phyloP scores from a whole-genome alignment of 2,329 filamentous ascomycete species.

The Parafenestella ontariensis region DNA sequence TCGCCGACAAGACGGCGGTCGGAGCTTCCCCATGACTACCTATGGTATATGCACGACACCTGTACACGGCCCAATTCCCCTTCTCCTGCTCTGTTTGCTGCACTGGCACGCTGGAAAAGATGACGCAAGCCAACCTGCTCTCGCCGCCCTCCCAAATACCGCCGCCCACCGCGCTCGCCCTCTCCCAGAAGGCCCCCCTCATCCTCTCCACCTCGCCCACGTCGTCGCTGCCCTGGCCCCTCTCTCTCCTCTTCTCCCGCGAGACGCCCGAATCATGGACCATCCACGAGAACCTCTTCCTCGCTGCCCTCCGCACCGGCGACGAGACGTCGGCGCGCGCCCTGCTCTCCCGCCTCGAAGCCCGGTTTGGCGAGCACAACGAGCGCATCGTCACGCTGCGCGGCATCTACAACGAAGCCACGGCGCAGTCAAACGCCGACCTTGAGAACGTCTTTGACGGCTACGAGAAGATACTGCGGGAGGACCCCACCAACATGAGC shows the following conservation, averaged over 20 bases:
- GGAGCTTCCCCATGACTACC: too few species aligned
- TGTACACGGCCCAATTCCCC: background rate
- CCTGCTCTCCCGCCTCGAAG: constrained; percentile 76
- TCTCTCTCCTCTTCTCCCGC: constrained; percentile 58
- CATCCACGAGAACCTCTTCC: constrained; percentile 83
- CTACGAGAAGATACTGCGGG: constrained; percentile 77
- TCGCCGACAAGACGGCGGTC: constrained; percentile 7
- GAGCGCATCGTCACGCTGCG: constrained; percentile 84
- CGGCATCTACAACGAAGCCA: constrained; percentile 85
- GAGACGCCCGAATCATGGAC: constrained; percentile 85
- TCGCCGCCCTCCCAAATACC: constrained; percentile 50
- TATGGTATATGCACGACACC: background rate
- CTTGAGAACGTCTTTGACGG: constrained; percentile 74
- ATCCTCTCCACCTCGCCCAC: constrained; percentile 49
- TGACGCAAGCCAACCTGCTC: constrained; percentile 48
- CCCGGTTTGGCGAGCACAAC: constrained; percentile 83
- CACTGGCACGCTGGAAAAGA: constrained; percentile 7
- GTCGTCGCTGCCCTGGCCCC: constrained; percentile 57
- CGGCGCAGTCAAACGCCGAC: constrained; percentile 69
- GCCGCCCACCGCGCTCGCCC: constrained; percentile 52
- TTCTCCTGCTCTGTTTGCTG: background rate
- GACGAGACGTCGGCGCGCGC: constrained; percentile 79
- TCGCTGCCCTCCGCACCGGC: constrained; percentile 82
- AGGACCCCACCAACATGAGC: constrained; percentile 81
- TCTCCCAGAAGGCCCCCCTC: constrained; percentile 56